Conservation (phyloP, 495 filamentous ascomycete species). For the Penicillium antarcticum region DNA sequence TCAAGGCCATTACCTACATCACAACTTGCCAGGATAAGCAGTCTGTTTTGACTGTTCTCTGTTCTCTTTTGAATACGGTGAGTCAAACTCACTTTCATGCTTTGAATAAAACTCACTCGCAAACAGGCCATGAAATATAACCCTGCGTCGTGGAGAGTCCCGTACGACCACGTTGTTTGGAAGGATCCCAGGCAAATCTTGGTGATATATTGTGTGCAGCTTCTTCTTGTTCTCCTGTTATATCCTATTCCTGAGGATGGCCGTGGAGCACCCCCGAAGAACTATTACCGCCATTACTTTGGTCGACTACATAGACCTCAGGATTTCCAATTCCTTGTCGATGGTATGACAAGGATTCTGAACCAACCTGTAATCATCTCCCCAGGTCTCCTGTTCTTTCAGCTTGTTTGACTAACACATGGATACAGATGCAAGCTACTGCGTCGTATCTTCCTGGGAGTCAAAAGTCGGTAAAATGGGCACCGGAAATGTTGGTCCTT, state of each 20-base stretch:
- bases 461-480: conserved; percentile 77
- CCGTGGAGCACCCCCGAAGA: conserved; percentile 64
- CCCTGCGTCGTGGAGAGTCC: conserved; percentile 88
- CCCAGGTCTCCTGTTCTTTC: background rate
- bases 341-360: conserved; percentile 90
- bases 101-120: conserved; percentile 1
- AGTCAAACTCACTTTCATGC: conserved; percentile 19
- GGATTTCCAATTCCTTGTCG: conserved; percentile 96
- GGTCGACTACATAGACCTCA: conserved; percentile 88
- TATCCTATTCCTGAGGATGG: conserved; percentile 87
- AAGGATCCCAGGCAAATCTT: conserved; percentile 90
- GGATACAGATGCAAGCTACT: conserved; percentile 69
- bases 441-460: conserved; percentile 86
- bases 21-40: conserved; percentile 86
- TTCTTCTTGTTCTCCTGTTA: conserved; percentile 81
- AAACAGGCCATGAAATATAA: conserved; percentile 90
- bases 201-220: conserved; percentile 86
- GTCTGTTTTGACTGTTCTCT: conserved; percentile 80
- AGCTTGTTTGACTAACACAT: background rate
- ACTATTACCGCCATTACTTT: conserved; percentile 89
- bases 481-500: conserved; percentile 93
- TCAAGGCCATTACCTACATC: conserved; percentile 86
- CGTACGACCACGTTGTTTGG: conserved; percentile 91
- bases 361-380: conserved; percentile 70
- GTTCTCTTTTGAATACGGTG: conserved; percentile 95